Percentiles rank a stretch among this genome's conserved stretches.
Evolutionary conservation across 2,329 filamentous ascomycete genomes (phyloP).

Genomic region (Aureobasidium sp.): DNA sequence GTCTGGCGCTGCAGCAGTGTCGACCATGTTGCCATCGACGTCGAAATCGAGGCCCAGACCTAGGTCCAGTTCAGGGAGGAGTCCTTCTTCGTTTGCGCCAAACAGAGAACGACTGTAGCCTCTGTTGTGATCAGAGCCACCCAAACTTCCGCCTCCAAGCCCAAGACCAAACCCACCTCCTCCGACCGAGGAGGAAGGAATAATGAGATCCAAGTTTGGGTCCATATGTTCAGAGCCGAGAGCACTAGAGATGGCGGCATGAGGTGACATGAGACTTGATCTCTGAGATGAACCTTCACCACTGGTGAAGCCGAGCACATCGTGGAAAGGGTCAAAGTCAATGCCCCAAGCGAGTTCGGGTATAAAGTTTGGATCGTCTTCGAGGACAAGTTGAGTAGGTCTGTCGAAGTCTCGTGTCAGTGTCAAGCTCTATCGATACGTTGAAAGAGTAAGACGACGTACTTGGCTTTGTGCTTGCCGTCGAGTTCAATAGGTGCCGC

Average conservation of each 20-base stretch:
- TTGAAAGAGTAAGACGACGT: slow-evolving; percentile 21
- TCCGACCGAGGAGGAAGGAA: slow-evolving; percentile 30
- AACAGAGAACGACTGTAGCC: neutral
- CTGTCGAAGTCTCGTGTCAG: slow-evolving; percentile 37
- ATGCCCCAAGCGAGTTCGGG: slow-evolving; percentile 55
- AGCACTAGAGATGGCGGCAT: slow-evolving; percentile 26
- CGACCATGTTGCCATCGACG: slow-evolving; percentile 53
- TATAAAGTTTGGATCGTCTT: slow-evolving; percentile 76
- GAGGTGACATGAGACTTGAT: slow-evolving; percentile 31
- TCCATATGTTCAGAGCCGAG: slow-evolving; percentile 20
- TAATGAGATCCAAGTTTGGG: slow-evolving; percentile 29
- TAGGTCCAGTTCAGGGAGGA: slow-evolving; percentile 25
- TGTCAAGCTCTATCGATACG: neutral
- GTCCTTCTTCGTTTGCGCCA: slow-evolving; percentile 16
- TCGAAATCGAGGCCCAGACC: slow-evolving; percentile 36
- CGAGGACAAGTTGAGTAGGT: slow-evolving; percentile 64
- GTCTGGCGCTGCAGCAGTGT: slow-evolving; percentile 20
- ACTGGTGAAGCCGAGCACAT: slow-evolving; percentile 43
- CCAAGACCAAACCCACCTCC: slow-evolving; percentile 2
- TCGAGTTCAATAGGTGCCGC: slow-evolving; percentile 58
- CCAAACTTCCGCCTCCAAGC: neutral
- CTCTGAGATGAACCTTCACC: slow-evolving; percentile 27
- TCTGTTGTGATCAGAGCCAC: neutral
- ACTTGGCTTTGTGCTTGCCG: slow-evolving; percentile 63
- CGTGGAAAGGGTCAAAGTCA: slow-evolving; percentile 39